These are phyloP conservation scores for Didymellaceae sp. DNA, from an alignment of 2,329 filamentous ascomycete species.

Conservation along the genomic window DNA sequence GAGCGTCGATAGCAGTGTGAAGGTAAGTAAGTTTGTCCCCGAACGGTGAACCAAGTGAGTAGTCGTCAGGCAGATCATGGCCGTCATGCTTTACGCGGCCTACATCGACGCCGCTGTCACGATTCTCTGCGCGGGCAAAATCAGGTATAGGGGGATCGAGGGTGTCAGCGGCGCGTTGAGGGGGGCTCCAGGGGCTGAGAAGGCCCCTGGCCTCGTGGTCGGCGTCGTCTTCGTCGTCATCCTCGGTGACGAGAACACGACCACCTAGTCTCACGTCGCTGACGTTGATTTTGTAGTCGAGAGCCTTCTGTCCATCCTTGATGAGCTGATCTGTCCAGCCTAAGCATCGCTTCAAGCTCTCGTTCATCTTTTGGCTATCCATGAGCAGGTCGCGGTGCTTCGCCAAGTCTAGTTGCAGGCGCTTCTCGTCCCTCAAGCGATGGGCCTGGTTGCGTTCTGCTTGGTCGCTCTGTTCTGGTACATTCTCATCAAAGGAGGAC, in stretches of 20 bases:
- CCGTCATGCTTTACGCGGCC: conserved; percentile 36
- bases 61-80: conserved; percentile 20
- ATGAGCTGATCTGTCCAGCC: conserved; percentile 91
- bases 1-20: conserved; percentile 29
- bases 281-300: conserved; percentile 79
- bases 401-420: conserved; percentile 81
- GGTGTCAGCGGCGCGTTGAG: conserved; percentile 28
- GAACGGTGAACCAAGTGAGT: conserved; percentile 38
- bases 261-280: conserved; percentile 84
- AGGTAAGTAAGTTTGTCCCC: conserved; percentile 34
- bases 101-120: conserved; percentile 48
- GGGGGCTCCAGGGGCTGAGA: conserved; percentile 47
- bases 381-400: conserved; percentile 88
- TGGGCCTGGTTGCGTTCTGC: conserved; percentile 57
- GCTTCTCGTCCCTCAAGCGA: conserved; percentile 78
- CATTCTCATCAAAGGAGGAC: conserved; percentile 60
- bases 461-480: conserved; percentile 51
- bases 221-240: conserved; percentile 51
- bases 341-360: conserved; percentile 87
- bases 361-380: conserved; percentile 94
- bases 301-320: conserved; percentile 82
- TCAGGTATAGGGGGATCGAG: conserved; percentile 20
- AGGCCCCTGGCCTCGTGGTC: conserved; percentile 37
- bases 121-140: conserved; percentile 39
- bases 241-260: conserved; percentile 75